Percentiles rank a stretch among this genome's conserved stretches.
Conservation (phyloP, 768 basidiomycete genomes). For the Amanita exitialis region DNA sequence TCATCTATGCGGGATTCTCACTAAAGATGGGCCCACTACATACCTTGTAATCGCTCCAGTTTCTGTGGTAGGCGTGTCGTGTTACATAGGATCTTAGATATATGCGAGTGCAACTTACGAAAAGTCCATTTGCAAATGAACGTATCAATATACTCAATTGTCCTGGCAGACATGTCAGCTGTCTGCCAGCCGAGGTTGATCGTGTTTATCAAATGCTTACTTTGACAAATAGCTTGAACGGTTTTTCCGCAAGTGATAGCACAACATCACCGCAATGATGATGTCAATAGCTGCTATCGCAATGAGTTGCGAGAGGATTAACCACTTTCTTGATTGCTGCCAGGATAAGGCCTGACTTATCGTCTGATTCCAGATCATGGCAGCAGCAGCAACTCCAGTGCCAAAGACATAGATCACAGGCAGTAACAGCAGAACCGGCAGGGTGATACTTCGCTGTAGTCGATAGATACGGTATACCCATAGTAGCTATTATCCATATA, state of each 20-base stretch:
- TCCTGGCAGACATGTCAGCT: neutral
- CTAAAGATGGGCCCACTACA: neutral
- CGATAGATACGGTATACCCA: conserved; percentile 2
- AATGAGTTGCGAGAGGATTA: neutral
- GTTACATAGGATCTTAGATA: neutral
- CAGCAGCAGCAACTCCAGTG: neutral
- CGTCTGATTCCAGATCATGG: neutral
- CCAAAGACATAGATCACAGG: neutral
- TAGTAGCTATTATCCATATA: neutral
- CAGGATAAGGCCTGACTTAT: neutral
- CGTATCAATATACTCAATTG: neutral
- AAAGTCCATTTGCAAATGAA: conserved; percentile 3
- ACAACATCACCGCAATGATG: neutral
- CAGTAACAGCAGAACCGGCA: neutral
- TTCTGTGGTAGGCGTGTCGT: neutral
- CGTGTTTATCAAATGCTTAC: neutral
- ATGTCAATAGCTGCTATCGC: neutral
- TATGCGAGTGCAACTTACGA: neutral
- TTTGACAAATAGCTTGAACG: neutral
- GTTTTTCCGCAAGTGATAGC: neutral
- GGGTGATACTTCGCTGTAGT: neutral
- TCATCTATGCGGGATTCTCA: no score
- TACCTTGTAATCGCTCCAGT: conserved; percentile 1
- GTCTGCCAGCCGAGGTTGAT: neutral
- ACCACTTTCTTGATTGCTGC: neutral